These are phyloP conservation scores for Rhynchosporium graminicola DNA, from an alignment of 2,329 filamentous ascomycete species.

Conservation along the genomic window DNA sequence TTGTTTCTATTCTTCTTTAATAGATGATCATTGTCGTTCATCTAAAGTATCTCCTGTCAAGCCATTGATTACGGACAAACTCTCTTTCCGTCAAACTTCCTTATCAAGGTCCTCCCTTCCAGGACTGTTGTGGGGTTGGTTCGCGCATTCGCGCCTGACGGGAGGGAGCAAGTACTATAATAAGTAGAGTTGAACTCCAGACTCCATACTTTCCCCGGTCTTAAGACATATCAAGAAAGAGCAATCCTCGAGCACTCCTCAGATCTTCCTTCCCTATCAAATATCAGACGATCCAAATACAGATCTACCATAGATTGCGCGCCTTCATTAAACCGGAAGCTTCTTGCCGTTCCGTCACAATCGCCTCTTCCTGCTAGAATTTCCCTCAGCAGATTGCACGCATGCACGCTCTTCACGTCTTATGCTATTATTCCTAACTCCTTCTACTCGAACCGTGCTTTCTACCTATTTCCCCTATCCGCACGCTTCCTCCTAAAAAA, in stretches of 20 bases:
- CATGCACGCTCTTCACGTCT: background rate
- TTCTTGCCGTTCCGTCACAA: background rate
- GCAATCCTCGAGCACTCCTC: background rate
- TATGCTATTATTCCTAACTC: constrained; percentile 3
- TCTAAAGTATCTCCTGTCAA: too few relatives aligned
- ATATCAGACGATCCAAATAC: background rate
- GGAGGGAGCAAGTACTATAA: too few relatives aligned
- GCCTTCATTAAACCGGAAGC: background rate
- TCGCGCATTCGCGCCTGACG: too few relatives aligned
- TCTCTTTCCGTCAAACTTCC: too few relatives aligned
- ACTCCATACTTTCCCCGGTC: background rate
- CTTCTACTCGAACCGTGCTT: constrained; percentile 1
- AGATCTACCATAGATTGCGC: background rate
- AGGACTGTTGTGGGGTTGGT: too few relatives aligned
- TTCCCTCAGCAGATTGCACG: background rate
- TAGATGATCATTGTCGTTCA: too few relatives aligned
- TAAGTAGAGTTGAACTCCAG: too few relatives aligned
- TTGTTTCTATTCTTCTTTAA: too few relatives aligned
- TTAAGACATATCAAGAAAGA: background rate
- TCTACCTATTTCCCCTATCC: background rate
- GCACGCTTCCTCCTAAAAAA: background rate
- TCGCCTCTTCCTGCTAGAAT: background rate
- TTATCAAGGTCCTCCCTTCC: too few relatives aligned
- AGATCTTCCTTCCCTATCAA: background rate
- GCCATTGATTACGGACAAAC: too few relatives aligned